These are phyloP conservation scores for Phalaenopsis equestris DNA, from an alignment of 106 monocot genomes.

Conservation along the genomic window DNA sequence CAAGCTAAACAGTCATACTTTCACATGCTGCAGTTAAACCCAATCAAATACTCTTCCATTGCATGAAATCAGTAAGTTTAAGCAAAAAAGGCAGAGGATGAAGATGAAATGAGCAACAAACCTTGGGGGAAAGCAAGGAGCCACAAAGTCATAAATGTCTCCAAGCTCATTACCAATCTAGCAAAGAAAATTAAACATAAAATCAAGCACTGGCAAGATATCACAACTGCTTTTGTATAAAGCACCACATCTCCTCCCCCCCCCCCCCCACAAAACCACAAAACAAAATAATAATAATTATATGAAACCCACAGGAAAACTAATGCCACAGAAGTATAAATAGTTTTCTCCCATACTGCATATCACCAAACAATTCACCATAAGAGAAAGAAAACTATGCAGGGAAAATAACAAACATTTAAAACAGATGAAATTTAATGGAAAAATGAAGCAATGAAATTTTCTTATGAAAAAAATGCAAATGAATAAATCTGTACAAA, in stretches of 20 bases:
- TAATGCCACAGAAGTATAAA: neutral
- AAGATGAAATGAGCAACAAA: conserved; percentile 21
- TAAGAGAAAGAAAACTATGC: neutral
- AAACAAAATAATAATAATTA: too few species aligned
- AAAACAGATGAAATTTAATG: neutral
- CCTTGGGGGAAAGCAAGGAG: conserved; percentile 99
- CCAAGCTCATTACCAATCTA: conserved; percentile 89
- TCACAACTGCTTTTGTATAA: neutral
- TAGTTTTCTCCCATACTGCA: neutral
- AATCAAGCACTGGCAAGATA: neutral
- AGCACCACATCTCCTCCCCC: too few species aligned
- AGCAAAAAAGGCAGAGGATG: neutral
- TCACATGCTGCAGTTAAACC: neutral
- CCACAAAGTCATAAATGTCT: conserved; percentile 93
- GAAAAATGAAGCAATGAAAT: neutral
- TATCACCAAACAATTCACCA: neutral
- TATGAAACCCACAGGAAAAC: neutral
- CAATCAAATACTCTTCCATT: conserved; percentile 2
- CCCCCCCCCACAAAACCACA: too few species aligned
- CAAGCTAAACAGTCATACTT: neutral
- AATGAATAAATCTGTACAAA: neutral
- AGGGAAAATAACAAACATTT: neutral
- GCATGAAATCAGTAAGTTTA: neutral
- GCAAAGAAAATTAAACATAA: conserved; percentile 8
- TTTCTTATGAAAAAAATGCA: neutral